Base-by-base conservation (phyloP, 805 yeast genomes). In the Kluyveromyces starmeri region DNA sequence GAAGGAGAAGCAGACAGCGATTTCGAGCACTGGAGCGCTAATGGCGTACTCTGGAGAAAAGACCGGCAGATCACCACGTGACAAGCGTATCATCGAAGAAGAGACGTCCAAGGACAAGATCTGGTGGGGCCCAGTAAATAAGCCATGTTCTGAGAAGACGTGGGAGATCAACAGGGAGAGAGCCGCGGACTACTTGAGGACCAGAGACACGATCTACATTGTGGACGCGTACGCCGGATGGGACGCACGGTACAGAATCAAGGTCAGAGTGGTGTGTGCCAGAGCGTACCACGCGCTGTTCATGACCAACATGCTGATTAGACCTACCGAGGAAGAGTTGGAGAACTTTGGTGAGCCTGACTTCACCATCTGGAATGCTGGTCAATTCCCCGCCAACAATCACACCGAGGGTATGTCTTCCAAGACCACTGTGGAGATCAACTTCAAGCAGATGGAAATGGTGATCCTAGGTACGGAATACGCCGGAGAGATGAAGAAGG, bases 71-170 rank as follows among this genome's bases (percentile, higher is more conserved):
- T 89, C 96, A 22, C 98, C 98, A 59, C 83, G 83, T 69, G 98
- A 89, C 67, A 89, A 89, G 65, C 83, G 98, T 68, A 84, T 89
- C 60, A 96, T 89, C 43, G 96, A 88, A 53, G 97, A 92, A 68
- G 81, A 75, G 50, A 71, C 92, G 34, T 85, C 96, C 25, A 64
- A 72, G 41, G 72, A 83, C 39, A 68, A 88, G 55, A 76, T 89
- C 50, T 89, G 98, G 98, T 89, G 98, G 98, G 98, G 98, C 17
- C 97, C 97, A 2, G 98, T 89, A 48, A 89, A 89, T 70, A 85
- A 83, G 66, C 83, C 89, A 65, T 88, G 89, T 50, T 81, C 84
- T 41, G 95, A 85, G 64, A 78, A 79, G 59, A 86, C 96, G 15
- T 89, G 97, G 97, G 75, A 76, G 51, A 86, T 89, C 52, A 83